A percentile compares a stretch with the other conserved stretches of the same genome.
Evolutionary conservation across 345 rosid genomes (phyloP).

Genomic region (Gossypium thurberi): DNA sequence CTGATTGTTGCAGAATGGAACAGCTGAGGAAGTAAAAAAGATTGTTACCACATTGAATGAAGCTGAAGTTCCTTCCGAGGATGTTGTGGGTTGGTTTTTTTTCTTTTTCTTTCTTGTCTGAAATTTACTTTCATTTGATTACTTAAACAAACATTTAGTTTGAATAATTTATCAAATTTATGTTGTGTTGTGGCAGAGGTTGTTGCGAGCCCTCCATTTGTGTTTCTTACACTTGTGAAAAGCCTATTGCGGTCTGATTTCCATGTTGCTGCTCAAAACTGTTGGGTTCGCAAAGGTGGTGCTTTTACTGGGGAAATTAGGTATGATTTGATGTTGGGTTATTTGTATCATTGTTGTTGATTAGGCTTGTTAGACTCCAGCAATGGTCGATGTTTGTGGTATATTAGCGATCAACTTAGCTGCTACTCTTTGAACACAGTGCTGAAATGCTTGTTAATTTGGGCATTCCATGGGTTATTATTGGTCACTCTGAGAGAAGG

Average conservation of each 20-base stretch:
- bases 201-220: conserved; percentile 65
- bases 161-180: conserved; percentile 3
- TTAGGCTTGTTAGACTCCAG: background rate
- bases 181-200: conserved; percentile 39
- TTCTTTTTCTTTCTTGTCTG: background rate
- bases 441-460: conserved; percentile 66
- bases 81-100: conserved; percentile 39
- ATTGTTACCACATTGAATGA: conserved; percentile 47
- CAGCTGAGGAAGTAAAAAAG: conserved; percentile 64
- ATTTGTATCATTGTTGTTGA: background rate
- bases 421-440: conserved; percentile 27
- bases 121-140: background rate
- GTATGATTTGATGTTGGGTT: conserved; percentile 18
- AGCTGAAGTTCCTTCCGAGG: conserved; percentile 63
- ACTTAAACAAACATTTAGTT: background rate
- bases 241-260: conserved; percentile 42
- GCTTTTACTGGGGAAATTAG: conserved; percentile 67
- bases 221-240: conserved; percentile 48
- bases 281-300: conserved; percentile 69
- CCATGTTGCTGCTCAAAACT: conserved; percentile 58
- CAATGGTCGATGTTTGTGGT: background rate
- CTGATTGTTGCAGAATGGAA: conserved; percentile 46
- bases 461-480: conserved; percentile 59
- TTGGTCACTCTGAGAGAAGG: conserved; percentile 69
- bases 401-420: background rate